A percentile compares a stretch with the other conserved stretches of the same genome.
These are phyloP conservation scores for Sphaerulina vaccinii DNA, from an alignment of 2,329 filamentous ascomycete genomes.

Conservation along the genomic window DNA sequence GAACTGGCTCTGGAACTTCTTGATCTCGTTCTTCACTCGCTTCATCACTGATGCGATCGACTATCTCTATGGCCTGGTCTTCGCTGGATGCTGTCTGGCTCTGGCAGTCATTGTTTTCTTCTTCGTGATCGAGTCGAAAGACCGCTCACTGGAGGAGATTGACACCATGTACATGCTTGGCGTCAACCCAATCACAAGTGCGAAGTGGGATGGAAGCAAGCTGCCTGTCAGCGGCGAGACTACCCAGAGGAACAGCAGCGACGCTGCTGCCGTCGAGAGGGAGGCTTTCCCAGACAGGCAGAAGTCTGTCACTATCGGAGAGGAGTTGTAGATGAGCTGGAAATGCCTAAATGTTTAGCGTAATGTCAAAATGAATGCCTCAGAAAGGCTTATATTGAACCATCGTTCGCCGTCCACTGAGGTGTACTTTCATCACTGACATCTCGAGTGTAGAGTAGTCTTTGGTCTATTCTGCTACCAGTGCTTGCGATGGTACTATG, in stretches of 20 bases:
- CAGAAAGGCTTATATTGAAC: not conserved
- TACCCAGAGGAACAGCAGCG: constrained; percentile 25
- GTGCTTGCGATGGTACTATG: too few relatives aligned
- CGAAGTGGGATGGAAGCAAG: constrained; percentile 36
- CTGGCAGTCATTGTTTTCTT: constrained; percentile 40
- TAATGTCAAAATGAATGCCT: not conserved
- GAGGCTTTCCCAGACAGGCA: constrained; percentile 16
- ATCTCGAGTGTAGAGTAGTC: too few relatives aligned
- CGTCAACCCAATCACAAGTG: constrained; percentile 35
- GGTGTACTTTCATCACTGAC: too few relatives aligned
- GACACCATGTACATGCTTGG: constrained; percentile 42
- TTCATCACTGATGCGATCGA: constrained; percentile 42
- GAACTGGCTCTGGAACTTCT: constrained; percentile 40
- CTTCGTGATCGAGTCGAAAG: constrained; percentile 42
- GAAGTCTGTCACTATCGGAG: constrained; percentile 24
- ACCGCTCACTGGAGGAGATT: constrained; percentile 42
- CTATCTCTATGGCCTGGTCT: constrained; percentile 43
- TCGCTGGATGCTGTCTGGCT: constrained; percentile 39
- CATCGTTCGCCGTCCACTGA: too few relatives aligned
- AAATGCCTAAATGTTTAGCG: not conserved
- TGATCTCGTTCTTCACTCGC: constrained; percentile 41
- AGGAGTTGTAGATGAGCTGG: constrained; percentile 5
- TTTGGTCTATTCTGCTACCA: too few relatives aligned
- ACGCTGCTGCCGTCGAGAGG: constrained; percentile 20
- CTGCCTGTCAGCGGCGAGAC: constrained; percentile 27